These are phyloP conservation scores for Fagopyrum esculentum DNA, from an alignment of 148 eudicot species.

Conservation along the genomic window DNA sequence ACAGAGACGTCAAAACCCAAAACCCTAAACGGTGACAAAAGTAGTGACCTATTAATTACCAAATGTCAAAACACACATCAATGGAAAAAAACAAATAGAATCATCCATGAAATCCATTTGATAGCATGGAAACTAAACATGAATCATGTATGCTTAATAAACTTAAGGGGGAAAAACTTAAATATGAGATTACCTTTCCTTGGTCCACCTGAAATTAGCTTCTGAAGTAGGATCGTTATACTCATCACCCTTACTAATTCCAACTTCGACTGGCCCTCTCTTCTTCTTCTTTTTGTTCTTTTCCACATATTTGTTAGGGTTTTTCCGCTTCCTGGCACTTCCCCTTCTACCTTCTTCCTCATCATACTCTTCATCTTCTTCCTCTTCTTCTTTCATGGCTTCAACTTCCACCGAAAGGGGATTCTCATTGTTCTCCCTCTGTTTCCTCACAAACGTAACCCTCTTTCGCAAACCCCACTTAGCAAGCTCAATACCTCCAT, in stretches of 20 bases:
- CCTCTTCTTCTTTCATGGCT: slow-evolving; percentile 14
- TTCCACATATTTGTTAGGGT: slow-evolving; percentile 20
- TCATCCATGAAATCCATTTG: neutral
- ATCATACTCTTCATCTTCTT: neutral
- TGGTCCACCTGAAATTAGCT: slow-evolving; percentile 57
- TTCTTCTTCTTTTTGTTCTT: slow-evolving; percentile 25
- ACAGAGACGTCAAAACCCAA: slow-evolving; percentile 4
- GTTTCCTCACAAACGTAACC: slow-evolving; percentile 40
- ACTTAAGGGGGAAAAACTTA: neutral
- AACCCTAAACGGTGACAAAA: neutral
- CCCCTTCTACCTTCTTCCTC: no score
- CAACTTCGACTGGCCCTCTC: slow-evolving; percentile 19
- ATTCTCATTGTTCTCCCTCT: slow-evolving; percentile 2
- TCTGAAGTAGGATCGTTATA: slow-evolving; percentile 24
- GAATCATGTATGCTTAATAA: neutral
- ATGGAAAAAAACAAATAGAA: neutral
- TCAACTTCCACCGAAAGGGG: neutral
- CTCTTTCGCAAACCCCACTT: slow-evolving; percentile 55
- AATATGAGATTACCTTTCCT: slow-evolving; percentile 42
- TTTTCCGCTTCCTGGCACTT: neutral
- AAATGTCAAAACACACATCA: slow-evolving; percentile 7
- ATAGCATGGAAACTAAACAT: neutral
- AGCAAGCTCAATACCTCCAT: slow-evolving; percentile 21
- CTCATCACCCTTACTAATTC: slow-evolving; percentile 24
- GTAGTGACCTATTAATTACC: neutral